Conservation (phyloP, 805 yeast genomes). For the Debaryomyces tyrocola region DNA sequence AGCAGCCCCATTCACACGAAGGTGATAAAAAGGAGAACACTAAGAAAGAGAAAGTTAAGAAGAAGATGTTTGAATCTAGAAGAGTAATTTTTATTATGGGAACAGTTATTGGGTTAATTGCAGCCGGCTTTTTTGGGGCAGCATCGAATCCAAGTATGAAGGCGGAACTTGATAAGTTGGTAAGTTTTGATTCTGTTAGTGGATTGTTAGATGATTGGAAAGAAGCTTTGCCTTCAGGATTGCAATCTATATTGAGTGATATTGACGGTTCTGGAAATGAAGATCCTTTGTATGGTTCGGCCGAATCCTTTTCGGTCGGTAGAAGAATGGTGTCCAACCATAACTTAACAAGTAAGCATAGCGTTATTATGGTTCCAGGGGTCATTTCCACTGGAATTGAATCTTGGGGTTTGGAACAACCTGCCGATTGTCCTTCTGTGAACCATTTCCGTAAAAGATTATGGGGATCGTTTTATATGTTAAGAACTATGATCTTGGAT, state of each 20-base stretch:
- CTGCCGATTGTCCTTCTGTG: conserved; percentile 75
- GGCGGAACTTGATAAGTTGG: conserved; percentile 50
- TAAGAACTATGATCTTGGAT: conserved; percentile 86
- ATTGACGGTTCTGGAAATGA: conserved; percentile 39
- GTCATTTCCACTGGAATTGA: conserved; percentile 94
- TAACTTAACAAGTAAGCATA: conserved; percentile 58
- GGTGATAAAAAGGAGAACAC: not conserved
- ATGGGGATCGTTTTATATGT: conserved; percentile 98
- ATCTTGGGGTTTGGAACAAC: conserved; percentile 84
- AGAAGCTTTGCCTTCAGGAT: conserved; percentile 64
- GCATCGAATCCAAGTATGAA: conserved; percentile 37
- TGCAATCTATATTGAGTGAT: conserved; percentile 60
- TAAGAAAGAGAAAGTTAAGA: conserved; percentile 13
- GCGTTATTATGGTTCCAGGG: conserved; percentile 93
- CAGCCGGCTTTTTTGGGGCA: conserved; percentile 59
- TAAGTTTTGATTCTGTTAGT: conserved; percentile 55
- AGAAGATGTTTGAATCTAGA: conserved; percentile 47
- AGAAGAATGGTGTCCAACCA: conserved; percentile 52
- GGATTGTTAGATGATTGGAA: conserved; percentile 72
- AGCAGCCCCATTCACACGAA: not conserved
- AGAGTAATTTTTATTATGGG: conserved; percentile 68
- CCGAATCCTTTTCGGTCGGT: conserved; percentile 90
- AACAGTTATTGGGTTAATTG: conserved; percentile 63
- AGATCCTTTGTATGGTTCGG: conserved; percentile 47
- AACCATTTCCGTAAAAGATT: conserved; percentile 85